Base-by-base conservation (phyloP, 2,329 filamentous ascomycete genomes). In the Phialemonium atrogriseum region DNA sequence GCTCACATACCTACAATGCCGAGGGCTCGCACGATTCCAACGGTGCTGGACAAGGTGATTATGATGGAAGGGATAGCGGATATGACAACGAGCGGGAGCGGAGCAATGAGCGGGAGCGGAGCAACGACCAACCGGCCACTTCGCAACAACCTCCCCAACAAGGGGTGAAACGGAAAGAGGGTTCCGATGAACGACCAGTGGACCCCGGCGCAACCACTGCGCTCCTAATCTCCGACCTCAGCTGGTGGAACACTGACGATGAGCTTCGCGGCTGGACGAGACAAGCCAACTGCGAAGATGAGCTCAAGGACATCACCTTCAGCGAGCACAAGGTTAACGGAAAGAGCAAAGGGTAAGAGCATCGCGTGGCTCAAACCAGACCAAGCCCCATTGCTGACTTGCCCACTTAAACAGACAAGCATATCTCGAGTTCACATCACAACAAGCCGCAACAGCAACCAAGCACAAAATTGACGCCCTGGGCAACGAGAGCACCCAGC, bases 311-410 rank as follows among this genome's bases (percentile, higher is more conserved):
- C 39, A 77, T 98, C 31, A 94, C 88, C 0, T 98, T 96, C 56
- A 95, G 86, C 49, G 91, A 98, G 56, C 91, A 96, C 60, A 98
- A 98, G 55, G 88, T 96, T 28, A 98, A 98, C 46, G 91, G 91
- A 46, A 98, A 98, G 64, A 94, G 86, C 60, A 95, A 96, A 65
- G 89, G 91, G 88, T 94, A 69, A 42, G 77, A 58, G 16, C 10
- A 21, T 14, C 18, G n/a, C n/a, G n/a, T n/a, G n/a, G n/a, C n/a
- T n/a, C n/a, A n/a, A n/a, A n/a, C n/a, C n/a, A n/a, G n/a, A n/a
- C n/a, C n/a, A n/a, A n/a, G n/a, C n/a, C n/a, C n/a, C n/a, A n/a
- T n/a, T n/a, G n/a, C n/a, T n/a, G n/a, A n/a, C n/a, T n/a, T n/a
- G n/a, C n/a, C n/a, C n/a, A n/a, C n/a, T n/a, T 5, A 24, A 20